phyloP scores from a whole-genome alignment of 345 rosid genomes.

The Lepidium didymum region DNA sequence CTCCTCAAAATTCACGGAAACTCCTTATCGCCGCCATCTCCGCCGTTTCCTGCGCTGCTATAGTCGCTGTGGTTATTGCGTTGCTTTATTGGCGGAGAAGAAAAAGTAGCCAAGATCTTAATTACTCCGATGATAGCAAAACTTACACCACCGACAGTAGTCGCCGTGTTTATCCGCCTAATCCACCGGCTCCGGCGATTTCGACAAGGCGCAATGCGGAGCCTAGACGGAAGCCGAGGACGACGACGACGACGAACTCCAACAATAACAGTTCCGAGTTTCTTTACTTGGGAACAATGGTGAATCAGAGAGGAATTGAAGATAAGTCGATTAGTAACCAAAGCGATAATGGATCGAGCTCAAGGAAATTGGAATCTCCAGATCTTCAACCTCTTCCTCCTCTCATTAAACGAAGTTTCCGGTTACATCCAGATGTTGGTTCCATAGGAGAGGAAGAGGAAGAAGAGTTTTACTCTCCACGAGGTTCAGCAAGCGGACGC shows the following conservation, averaged over 20 bases:
- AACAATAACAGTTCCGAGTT: conserved; percentile 65
- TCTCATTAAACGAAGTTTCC: conserved; percentile 43
- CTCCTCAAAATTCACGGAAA: conserved; percentile 39
- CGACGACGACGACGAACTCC: conserved; percentile 30
- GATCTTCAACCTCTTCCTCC: conserved; percentile 96
- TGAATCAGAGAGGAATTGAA: conserved; percentile 37
- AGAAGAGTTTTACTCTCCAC: conserved; percentile 90
- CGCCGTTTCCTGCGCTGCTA: conserved; percentile 42
- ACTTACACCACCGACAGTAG: conserved; percentile 35
- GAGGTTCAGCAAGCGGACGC: conserved; percentile 60
- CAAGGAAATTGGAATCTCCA: conserved; percentile 75
- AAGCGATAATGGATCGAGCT: conserved; percentile 33
- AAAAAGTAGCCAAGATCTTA: conserved; percentile 14
- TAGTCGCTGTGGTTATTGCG: conserved; percentile 31
- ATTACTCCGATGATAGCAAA: conserved; percentile 38
- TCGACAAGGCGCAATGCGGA: conserved; percentile 31
- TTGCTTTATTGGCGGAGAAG: conserved; percentile 48
- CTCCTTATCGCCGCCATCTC: conserved; percentile 45
- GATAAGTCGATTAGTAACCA: conserved; percentile 27
- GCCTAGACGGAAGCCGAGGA: conserved; percentile 32
- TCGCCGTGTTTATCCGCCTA: conserved; percentile 25
- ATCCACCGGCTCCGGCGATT: conserved; percentile 36
- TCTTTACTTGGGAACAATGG: conserved; percentile 74
- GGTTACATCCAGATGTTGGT: conserved; percentile 44
- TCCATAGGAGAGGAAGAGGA: conserved; percentile 58